Evolutionary conservation across 768 basidiomycete species (phyloP).

Genomic region (Rhizopogon vesiculosus): DNA sequence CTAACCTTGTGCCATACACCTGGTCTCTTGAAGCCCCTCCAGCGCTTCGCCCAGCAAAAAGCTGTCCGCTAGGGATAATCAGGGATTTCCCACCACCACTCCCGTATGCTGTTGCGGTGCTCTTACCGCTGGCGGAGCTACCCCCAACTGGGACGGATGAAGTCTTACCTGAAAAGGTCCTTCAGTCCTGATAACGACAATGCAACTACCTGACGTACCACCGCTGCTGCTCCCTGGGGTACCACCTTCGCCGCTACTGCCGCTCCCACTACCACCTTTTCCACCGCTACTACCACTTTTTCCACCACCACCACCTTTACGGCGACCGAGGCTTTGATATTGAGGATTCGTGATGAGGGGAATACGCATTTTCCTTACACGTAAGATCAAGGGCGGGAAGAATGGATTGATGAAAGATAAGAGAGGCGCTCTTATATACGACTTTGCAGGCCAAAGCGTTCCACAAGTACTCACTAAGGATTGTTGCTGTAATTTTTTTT

Average conservation of each 20-base stretch:
- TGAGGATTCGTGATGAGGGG: conserved; percentile 11
- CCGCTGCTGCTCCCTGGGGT: neutral
- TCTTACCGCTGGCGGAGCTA: conserved; percentile 16
- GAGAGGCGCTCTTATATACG: neutral
- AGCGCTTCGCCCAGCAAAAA: conserved; percentile 40
- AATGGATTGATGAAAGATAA: no score
- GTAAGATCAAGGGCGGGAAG: neutral
- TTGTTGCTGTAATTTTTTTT: no score
- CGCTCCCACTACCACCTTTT: conserved; percentile 4
- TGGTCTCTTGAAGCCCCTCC: conserved; percentile 50
- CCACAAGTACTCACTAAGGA: no score
- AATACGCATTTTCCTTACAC: conserved; percentile 12
- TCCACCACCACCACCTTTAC: conserved; percentile 29
- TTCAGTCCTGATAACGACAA: neutral
- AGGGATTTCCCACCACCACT: conserved; percentile 24
- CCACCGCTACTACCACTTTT: conserved; percentile 14
- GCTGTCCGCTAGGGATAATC: conserved; percentile 39
- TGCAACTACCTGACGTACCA: neutral
- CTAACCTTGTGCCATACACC: conserved; percentile 41
- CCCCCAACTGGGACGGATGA: conserved; percentile 16
- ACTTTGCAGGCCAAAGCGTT: neutral
- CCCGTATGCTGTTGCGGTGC: conserved; percentile 27
- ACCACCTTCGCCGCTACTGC: conserved; percentile 1
- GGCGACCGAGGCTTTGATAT: conserved; percentile 12
- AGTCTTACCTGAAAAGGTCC: neutral